A percentile compares a stretch with the other conserved stretches of the same genome.
phyloP scores from a whole-genome alignment of 73 alveolate species.

The Stentor coeruleus region DNA sequence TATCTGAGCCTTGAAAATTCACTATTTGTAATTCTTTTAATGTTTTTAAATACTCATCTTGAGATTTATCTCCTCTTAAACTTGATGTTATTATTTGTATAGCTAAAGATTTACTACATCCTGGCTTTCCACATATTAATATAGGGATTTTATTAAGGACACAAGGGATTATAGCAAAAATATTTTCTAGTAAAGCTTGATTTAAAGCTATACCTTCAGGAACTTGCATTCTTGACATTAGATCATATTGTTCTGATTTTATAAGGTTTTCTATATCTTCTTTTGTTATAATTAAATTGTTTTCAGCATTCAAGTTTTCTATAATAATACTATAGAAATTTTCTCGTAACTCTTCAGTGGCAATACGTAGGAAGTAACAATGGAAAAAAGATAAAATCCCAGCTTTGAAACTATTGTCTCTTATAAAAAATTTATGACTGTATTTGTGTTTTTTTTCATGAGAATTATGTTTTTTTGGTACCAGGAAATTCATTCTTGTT shows the following conservation, averaged over 20 bases:
- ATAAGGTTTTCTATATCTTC: background rate
- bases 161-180: constrained; percentile 49
- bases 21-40: constrained; percentile 11
- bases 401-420: background rate
- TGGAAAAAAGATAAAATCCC: constrained; percentile 43
- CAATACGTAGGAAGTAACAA: constrained; percentile 47
- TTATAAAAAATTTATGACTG: no score
- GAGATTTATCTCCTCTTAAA: constrained; percentile 19
- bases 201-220: constrained; percentile 30
- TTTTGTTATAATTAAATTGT: constrained; percentile 30
- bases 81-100: constrained; percentile 33
- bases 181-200: constrained; percentile 52
- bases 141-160: constrained; percentile 52
- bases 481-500: background rate
- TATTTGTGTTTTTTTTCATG: background rate
- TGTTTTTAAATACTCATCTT: background rate
- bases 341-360: background rate
- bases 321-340: background rate
- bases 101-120: constrained; percentile 59
- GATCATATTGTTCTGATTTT: constrained; percentile 9
- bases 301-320: background rate
- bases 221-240: constrained; percentile 8
- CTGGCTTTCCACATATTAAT: constrained; percentile 69
- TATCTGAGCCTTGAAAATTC: constrained; percentile 29
- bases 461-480: background rate